phyloP scores from a whole-genome alignment of 441 rosid genomes.

The Pelargonium myrrhifolium region DNA sequence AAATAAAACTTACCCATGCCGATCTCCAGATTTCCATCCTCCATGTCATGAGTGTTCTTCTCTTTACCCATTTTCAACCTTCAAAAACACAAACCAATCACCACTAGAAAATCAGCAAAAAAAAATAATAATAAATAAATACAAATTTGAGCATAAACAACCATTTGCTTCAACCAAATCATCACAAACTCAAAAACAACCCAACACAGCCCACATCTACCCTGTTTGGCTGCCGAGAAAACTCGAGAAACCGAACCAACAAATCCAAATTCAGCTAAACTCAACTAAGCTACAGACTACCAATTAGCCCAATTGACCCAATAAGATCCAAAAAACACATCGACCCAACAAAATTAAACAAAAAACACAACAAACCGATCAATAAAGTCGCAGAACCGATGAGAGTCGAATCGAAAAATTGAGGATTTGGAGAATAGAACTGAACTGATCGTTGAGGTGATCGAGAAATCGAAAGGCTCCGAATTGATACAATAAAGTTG shows the following conservation, averaged over 20 bases:
- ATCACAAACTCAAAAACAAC: background rate
- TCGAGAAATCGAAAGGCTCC: background rate
- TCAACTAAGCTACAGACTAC: background rate
- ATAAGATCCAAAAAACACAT: background rate
- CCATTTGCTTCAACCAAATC: background rate
- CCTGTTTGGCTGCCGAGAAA: conserved; percentile 3
- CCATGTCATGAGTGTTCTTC: background rate
- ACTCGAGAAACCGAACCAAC: background rate
- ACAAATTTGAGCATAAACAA: background rate
- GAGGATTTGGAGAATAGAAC: background rate
- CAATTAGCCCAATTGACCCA: background rate
- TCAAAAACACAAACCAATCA: background rate
- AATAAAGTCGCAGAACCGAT: background rate
- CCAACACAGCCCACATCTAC: background rate
- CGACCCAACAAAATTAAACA: background rate
- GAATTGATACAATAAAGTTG: background rate
- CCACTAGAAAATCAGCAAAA: background rate
- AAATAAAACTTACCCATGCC: conserved; percentile 1
- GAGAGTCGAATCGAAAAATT: background rate
- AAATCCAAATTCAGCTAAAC: background rate
- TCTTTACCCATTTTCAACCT: conserved; percentile 2
- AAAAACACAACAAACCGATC: background rate
- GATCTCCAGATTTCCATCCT: conserved; percentile 6
- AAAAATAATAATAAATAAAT: background rate
- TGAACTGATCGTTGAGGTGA: background rate